These are phyloP conservation scores for Spraguea lophii DNA, from an alignment of 371 early-diverging fungal genomes.

Conservation along the genomic window DNA sequence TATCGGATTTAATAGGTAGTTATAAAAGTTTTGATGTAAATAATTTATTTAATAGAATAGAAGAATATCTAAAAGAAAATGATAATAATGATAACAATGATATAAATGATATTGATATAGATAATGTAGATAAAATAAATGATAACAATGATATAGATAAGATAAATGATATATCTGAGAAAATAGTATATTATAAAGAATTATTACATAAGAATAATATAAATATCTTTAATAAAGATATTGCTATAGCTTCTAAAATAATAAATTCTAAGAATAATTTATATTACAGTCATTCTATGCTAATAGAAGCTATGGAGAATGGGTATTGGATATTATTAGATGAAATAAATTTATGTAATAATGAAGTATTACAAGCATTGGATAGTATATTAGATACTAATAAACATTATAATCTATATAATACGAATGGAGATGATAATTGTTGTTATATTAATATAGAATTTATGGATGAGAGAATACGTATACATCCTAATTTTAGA, in stretches of 20 bases:
- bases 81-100: background rate
- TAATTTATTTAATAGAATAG: slow-evolving; percentile 17
- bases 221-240: too few relatives aligned
- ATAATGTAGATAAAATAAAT: slow-evolving; percentile 1
- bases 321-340: slow-evolving; percentile 93
- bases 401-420: slow-evolving; percentile 5
- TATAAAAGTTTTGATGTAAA: slow-evolving; percentile 36
- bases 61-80: background rate
- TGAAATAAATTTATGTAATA: slow-evolving; percentile 83
- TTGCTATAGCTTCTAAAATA: slow-evolving; percentile 1
- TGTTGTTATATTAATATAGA: slow-evolving; percentile 4
- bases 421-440: background rate
- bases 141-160: slow-evolving; percentile 2
- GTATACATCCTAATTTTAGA: slow-evolving; percentile 81
- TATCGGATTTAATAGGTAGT: slow-evolving; percentile 72
- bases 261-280: background rate
- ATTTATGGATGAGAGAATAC: slow-evolving; percentile 3
- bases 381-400: slow-evolving; percentile 52
- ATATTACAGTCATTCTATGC: slow-evolving; percentile 53
- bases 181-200: too few relatives aligned
- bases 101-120: slow-evolving; percentile 1
- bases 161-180: too few relatives aligned
- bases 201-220: too few relatives aligned
- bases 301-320: slow-evolving; percentile 65
- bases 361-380: slow-evolving; percentile 73